Evolutionary conservation across 1,284 basidiomycete species (phyloP), one percentile per base, ranked within the genome.

Genomic region (Uromyces viciae-fabae): DNA sequence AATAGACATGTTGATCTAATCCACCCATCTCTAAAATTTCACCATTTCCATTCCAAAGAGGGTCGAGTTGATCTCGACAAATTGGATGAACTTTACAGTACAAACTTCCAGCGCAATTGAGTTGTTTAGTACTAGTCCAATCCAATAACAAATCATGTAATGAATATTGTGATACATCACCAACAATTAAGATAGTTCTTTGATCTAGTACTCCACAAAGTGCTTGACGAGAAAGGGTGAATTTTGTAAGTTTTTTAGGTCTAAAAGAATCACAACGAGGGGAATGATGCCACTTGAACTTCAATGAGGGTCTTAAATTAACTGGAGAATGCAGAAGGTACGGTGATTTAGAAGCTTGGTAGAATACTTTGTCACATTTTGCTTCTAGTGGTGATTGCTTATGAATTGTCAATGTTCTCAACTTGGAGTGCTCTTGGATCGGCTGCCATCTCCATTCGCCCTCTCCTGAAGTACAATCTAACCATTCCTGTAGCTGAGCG

Each of bases 141-240:
- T 85, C 85, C 62, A 85, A 83, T 36, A 85, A 36, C n/a, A 85
- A 81, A 79, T 85, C 85, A 75, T 85, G 85, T 31, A 85, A 49
- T 0, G 82, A 77, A 75, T 83, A 85, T 49, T 85, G 84, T 0
- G 83, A 83, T 40, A 82, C 64, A 75, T 85, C 84, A 38, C 85
- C 85, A 42, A 84, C 75, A 19, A 85, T 56, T 31, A 85, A 82
- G n/a, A 82, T 82, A 42, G 83, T 82, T 75, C 85, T 85, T 76
- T 84, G 83, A 15, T 82, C 82, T 66, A 85, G 81, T 28, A 83
- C 78, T 19, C 75, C 54, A 82, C 85, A 85, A 36, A 85, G 82
- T 5, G 74, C 71, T 0, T 46, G 36, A 0, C 85, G 81, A 3
- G 83, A 82, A 3, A 81, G 66, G 56, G 7, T 72, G 72, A 28